A percentile compares a stretch with the other conserved stretches of the same genome.
These are phyloP conservation scores for Citrullus mucosospermus DNA, from an alignment of 306 rosid genomes.

Conservation along the genomic window DNA sequence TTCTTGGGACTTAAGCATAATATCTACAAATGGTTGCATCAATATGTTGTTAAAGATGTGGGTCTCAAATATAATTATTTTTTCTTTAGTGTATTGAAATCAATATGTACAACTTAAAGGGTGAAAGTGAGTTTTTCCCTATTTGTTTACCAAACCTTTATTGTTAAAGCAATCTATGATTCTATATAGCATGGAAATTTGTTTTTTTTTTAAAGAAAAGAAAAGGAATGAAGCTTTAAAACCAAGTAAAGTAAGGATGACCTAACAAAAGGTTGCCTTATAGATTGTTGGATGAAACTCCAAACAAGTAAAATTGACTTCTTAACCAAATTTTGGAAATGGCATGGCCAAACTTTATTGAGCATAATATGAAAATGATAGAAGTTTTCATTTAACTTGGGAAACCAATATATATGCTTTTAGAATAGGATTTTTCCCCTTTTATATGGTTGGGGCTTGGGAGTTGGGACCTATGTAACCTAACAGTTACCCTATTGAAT, in stretches of 20 bases:
- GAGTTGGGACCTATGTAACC: background rate
- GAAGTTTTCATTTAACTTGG: background rate
- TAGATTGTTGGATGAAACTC: background rate
- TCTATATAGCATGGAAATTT: background rate
- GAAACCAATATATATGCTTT: background rate
- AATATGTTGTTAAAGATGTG: no score
- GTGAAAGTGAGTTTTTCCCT: background rate
- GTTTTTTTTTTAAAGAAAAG: no score
- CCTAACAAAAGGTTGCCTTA: background rate
- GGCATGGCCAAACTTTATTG: background rate
- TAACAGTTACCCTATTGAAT: background rate
- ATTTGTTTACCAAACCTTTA: background rate
- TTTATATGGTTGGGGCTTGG: background rate
- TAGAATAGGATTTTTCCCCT: background rate
- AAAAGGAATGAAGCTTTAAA: background rate
- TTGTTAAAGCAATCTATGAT: background rate
- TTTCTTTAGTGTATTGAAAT: no score
- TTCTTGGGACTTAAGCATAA: no score
- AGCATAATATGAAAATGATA: background rate
- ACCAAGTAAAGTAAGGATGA: background rate
- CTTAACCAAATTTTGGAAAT: background rate
- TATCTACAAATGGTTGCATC: fast-evolving
- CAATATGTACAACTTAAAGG: no score
- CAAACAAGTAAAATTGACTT: background rate
- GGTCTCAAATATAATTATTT: no score